Percentiles rank a stretch among this genome's conserved stretches.
Evolutionary conservation across 306 rosid genomes (phyloP).

Genomic region (Vicia faba): DNA sequence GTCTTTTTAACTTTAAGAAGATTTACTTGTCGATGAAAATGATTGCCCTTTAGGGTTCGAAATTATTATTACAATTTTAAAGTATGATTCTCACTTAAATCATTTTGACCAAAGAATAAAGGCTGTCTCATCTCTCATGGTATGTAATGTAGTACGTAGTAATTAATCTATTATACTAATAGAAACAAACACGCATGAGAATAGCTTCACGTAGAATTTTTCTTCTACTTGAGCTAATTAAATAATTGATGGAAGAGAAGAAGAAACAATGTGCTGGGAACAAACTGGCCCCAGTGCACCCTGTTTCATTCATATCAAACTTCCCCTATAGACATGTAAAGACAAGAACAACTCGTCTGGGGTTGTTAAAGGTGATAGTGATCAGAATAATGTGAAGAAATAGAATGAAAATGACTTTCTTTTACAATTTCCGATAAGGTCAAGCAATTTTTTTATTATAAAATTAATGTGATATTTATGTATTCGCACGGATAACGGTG

Average conservation of each 20-base stretch:
- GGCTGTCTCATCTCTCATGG: not conserved
- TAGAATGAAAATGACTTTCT: not conserved
- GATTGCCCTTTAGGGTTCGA: slow-evolving; percentile 32
- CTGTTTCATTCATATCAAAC: not conserved
- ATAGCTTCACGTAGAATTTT: not conserved
- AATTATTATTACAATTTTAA: slow-evolving; percentile 29
- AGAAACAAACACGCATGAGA: not conserved
- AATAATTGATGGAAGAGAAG: not conserved
- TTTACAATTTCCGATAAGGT: not conserved
- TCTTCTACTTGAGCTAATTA: not conserved
- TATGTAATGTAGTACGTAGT: too few species aligned
- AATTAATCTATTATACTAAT: too few species aligned
- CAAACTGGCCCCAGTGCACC: not conserved
- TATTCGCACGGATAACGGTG: too few species aligned
- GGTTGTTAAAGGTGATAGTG: not conserved
- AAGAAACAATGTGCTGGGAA: not conserved
- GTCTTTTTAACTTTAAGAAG: slow-evolving; percentile 22
- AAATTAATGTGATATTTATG: too few species aligned
- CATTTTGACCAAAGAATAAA: not conserved
- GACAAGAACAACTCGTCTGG: not conserved
- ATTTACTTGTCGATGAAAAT: slow-evolving; percentile 30
- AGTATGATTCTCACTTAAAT: not conserved
- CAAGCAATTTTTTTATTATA: not conserved
- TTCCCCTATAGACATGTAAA: not conserved
- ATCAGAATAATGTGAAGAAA: not conserved